A percentile compares a stretch with the other conserved stretches of the same genome.
Evolutionary conservation across 495 filamentous ascomycete genomes (phyloP).

Genomic region (Hypoxylon fuscum): DNA sequence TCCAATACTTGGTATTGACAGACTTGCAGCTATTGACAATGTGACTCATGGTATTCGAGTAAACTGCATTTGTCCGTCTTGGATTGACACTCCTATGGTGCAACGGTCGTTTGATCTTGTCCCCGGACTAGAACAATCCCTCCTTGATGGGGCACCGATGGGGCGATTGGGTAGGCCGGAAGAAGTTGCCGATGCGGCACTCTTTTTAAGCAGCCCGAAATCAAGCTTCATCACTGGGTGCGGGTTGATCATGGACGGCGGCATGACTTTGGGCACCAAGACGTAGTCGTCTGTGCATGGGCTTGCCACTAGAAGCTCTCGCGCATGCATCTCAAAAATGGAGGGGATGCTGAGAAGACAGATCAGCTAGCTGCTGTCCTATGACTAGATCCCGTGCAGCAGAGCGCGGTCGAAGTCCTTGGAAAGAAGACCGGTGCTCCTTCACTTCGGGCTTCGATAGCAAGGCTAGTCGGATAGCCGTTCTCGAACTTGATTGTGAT

Average conservation of each 20-base stretch:
- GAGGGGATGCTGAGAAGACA: no score
- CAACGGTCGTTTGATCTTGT: conserved; percentile 2
- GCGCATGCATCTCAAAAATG: no score
- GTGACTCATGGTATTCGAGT: conserved; percentile 47
- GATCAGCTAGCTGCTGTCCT: no score
- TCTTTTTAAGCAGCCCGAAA: conserved; percentile 54
- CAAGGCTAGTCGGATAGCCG: no score
- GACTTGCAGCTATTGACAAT: conserved; percentile 46
- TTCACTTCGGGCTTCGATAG: no score
- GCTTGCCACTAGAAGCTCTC: no score
- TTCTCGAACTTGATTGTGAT: no score
- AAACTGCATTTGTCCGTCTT: conserved; percentile 56
- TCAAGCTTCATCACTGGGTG: conserved; percentile 50
- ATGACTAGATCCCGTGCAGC: no score
- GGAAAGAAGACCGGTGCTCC: no score
- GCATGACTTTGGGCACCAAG: conserved; percentile 2
- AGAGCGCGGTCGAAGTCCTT: no score
- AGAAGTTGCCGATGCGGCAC: conserved; percentile 54
- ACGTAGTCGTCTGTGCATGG: no score
- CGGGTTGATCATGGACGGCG: conserved; percentile 43
- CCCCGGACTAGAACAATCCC: neutral
- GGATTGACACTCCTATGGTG: conserved; percentile 53
- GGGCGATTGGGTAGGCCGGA: conserved; percentile 49
- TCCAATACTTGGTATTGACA: conserved; percentile 25
- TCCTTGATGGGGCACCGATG: conserved; percentile 40